phyloP scores from a whole-genome alignment of 2,329 filamentous ascomycete genomes.

The Zelopaecilomyces penicillatus region DNA sequence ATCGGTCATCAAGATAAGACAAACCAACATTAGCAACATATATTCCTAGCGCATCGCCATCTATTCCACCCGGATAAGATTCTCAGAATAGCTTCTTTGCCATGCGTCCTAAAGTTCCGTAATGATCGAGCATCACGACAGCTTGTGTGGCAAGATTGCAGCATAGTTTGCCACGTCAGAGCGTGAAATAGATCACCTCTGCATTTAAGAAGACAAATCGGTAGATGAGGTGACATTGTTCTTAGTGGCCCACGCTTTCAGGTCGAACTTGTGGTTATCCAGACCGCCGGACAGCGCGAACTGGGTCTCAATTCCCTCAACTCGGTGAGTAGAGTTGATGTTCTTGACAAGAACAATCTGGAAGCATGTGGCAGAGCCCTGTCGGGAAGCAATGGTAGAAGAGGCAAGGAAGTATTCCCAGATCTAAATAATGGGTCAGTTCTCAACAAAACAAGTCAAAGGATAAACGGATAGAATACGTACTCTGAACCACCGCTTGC shows the following conservation, averaged over 20 bases:
- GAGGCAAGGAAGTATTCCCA: conserved; percentile 91
- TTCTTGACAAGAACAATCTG: conserved; percentile 89
- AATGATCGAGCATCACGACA: too few relatives aligned
- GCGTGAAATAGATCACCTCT: background rate
- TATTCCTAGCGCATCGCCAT: too few relatives aligned
- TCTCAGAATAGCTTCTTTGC: too few relatives aligned
- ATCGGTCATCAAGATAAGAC: too few relatives aligned
- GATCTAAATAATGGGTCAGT: conserved; percentile 44
- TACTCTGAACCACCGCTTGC: conserved; percentile 89
- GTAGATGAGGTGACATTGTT: conserved; percentile 27
- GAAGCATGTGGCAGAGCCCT: conserved; percentile 80
- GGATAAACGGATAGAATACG: conserved; percentile 24
- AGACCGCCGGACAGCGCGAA: conserved; percentile 59
- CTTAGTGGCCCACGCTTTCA: conserved; percentile 27
- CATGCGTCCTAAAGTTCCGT: too few relatives aligned
- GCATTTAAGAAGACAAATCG: conserved; percentile 18
- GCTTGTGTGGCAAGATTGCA: background rate
- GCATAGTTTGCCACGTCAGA: background rate
- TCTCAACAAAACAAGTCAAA: background rate
- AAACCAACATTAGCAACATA: too few relatives aligned
- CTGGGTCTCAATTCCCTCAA: conserved; percentile 66
- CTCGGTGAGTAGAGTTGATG: conserved; percentile 78
- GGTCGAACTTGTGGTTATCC: conserved; percentile 27
- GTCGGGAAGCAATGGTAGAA: conserved; percentile 76
- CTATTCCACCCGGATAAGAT: too few relatives aligned